Evolutionary conservation across 2,329 filamentous ascomycete genomes (phyloP), one percentile per base, ranked within the genome.

Genomic region (Cladophialophora bantiana): DNA sequence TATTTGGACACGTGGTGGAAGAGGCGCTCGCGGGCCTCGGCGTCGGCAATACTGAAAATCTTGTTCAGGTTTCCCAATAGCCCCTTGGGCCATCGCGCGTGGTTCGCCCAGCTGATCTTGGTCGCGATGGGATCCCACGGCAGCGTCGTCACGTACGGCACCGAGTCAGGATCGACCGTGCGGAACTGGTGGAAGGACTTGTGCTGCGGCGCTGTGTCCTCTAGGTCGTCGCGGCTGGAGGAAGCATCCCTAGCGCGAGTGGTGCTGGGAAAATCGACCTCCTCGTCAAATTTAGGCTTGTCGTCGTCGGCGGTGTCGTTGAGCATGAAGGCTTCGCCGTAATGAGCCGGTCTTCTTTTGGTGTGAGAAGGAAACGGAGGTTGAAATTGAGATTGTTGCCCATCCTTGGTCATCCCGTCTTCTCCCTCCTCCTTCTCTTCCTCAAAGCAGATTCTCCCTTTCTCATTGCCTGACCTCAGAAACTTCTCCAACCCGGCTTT

Each of bases 1-100:
- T 67, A 70, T 32, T 60, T 66, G 4, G 56, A 59, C 13, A 70
- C 54, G 36, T 70, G 66, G 40, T 70, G 68, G 58, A 70, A 70
- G 7, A 70, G 63, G 9, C 68, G 66, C 1, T 62, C 61, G 34
- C 68, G 68, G 6, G 55, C 66, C 48, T 68, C 68, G 7, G 62
- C 32, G 60, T 70, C 68, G 32, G 60, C 68, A 20, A 70, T 36
- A 48, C 62, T 67, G 18, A 70, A 32, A 18, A 68, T 66, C 36
- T 62, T 56, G 58, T 70, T 68, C 56, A 70, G 7, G 42, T 34
- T 61, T 50, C 60, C 55, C 18, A 70, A 53, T 4, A 68, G 18
- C 7, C 68, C 68, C 12, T 13, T 35, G 31, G 62, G 65, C 62
- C 62, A 68, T 12, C 32, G 18, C 2, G 56, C 45, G 38, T 38